phyloP scores from a whole-genome alignment of 345 rosid species.

The Citrus reticulata region DNA sequence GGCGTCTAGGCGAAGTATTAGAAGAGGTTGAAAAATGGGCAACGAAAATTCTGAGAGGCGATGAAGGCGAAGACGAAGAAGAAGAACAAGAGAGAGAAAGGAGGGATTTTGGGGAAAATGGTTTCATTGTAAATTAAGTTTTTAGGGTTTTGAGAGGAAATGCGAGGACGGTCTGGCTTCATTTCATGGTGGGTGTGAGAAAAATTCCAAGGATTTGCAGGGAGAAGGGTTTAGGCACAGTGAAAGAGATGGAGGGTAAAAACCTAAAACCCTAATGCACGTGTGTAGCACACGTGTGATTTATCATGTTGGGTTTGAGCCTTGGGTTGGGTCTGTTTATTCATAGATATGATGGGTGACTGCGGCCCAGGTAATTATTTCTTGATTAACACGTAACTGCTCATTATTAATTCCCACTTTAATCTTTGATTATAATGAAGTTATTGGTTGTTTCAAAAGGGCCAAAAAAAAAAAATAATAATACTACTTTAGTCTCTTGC shows the following conservation, averaged over 20 bases:
- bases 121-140: constrained; percentile 24
- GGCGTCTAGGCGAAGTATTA: constrained; percentile 15
- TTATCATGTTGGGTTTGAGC: not conserved
- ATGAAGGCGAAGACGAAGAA: constrained; percentile 5
- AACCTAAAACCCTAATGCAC: constrained; percentile 14
- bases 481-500: no score
- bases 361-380: not conserved
- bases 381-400: no score
- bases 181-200: not conserved
- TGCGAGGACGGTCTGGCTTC: not conserved
- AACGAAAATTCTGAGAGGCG: constrained; percentile 17
- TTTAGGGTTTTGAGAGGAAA: not conserved
- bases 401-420: no score
- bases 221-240: not conserved
- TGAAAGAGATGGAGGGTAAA: not conserved
- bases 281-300: constrained; percentile 4
- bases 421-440: no score
- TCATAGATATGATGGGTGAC: not conserved
- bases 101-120: constrained; percentile 20
- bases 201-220: not conserved
- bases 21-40: constrained; percentile 37
- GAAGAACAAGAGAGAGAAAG: constrained; percentile 5
- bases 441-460: no score
- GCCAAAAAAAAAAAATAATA: no score
- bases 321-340: not conserved